Conservation (phyloP, 768 basidiomycete genomes). For the Clavulina sp. region DNA sequence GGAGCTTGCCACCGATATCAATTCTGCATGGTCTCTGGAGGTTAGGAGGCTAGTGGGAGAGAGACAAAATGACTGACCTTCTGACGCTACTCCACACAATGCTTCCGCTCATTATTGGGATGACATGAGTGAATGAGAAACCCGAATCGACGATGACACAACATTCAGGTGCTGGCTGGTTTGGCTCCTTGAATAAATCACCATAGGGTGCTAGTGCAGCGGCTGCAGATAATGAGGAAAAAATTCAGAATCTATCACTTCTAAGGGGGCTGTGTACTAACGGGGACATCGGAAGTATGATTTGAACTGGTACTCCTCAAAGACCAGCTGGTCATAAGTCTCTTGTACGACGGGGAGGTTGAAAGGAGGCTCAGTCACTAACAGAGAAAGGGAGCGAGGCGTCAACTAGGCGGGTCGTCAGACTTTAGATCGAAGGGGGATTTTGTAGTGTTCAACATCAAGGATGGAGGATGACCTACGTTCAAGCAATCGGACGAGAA, state of each 20-base stretch:
- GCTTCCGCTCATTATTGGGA: conserved; percentile 60
- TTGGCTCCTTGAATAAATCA: conserved; percentile 37
- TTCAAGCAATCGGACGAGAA: conserved; percentile 57
- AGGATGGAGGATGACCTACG: conserved; percentile 25
- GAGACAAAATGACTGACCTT: conserved; percentile 29
- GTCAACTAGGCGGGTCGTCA: conserved; percentile 37
- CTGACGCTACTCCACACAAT: conserved; percentile 70
- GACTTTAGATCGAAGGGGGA: neutral
- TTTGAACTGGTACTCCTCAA: conserved; percentile 89
- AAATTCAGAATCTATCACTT: conserved; percentile 6
- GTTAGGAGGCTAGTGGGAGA: neutral
- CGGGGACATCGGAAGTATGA: conserved; percentile 57
- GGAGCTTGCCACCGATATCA: conserved; percentile 85
- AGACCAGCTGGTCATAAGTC: conserved; percentile 85
- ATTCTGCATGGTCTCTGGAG: conserved; percentile 32
- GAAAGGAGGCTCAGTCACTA: conserved; percentile 90
- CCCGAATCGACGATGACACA: conserved; percentile 73
- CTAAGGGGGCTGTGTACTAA: conserved; percentile 34
- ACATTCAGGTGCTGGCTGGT: conserved; percentile 45
- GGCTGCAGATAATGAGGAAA: conserved; percentile 27
- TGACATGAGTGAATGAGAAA: conserved; percentile 85
- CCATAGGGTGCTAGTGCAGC: conserved; percentile 67
- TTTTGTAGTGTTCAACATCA: neutral
- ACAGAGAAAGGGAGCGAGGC: conserved; percentile 49
- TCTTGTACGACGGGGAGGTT: conserved; percentile 86